Conservation (phyloP, 2,329 filamentous ascomycete genomes). For the Fusarium virguliforme region DNA sequence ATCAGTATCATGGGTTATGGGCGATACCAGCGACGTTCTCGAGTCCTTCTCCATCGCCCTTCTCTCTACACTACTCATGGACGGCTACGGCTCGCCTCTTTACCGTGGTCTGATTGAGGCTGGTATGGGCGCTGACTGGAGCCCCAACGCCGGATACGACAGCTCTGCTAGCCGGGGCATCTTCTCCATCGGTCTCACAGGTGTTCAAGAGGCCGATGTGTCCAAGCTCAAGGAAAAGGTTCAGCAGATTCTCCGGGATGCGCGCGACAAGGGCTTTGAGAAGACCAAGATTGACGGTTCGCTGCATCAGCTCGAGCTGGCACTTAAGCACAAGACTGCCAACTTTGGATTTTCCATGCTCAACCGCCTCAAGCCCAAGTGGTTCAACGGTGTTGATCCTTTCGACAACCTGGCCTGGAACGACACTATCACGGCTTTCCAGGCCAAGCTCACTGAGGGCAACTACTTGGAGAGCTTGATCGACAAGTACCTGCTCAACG, state of each 20-base stretch:
- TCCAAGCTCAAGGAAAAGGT: slow-evolving; percentile 82
- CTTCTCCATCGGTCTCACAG: slow-evolving; percentile 92
- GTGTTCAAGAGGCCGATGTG: slow-evolving; percentile 87
- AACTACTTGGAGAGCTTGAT: slow-evolving; percentile 88
- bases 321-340: slow-evolving; percentile 95
- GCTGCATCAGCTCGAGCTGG: slow-evolving; percentile 93
- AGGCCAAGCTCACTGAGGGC: slow-evolving; percentile 80
- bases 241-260: slow-evolving; percentile 79
- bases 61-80: slow-evolving; percentile 86
- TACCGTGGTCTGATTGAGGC: slow-evolving; percentile 92
- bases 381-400: slow-evolving; percentile 96
- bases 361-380: slow-evolving; percentile 89
- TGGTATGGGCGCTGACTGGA: slow-evolving; percentile 92
- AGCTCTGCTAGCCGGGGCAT: slow-evolving; percentile 82
- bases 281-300: slow-evolving; percentile 93
- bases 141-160: slow-evolving; percentile 94
- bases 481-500: slow-evolving; percentile 91
- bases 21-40: slow-evolving; percentile 84
- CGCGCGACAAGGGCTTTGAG: slow-evolving; percentile 85
- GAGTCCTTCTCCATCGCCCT: slow-evolving; percentile 92
- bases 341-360: slow-evolving; percentile 94
- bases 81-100: slow-evolving; percentile 94
- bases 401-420: slow-evolving; percentile 95
- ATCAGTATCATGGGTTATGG: slow-evolving; percentile 92
- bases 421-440: slow-evolving; percentile 87